These are phyloP conservation scores for Auriscalpium vulgare DNA, from an alignment of 768 basidiomycete genomes.

Conservation along the genomic window DNA sequence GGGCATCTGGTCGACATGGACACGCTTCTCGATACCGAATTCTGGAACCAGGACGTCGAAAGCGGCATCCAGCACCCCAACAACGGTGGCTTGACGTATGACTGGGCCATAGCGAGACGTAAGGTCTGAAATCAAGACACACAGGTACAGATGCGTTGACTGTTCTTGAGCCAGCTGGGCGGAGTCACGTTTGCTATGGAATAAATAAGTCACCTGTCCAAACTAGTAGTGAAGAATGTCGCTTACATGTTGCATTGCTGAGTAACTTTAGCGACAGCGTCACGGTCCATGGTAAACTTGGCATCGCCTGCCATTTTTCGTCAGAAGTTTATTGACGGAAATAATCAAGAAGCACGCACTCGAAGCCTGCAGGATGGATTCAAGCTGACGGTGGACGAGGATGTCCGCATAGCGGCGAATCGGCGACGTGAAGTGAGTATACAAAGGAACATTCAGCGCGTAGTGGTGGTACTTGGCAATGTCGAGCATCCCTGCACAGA, in stretches of 20 bases:
- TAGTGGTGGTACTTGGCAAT: conserved; percentile 97
- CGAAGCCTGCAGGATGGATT: conserved; percentile 72
- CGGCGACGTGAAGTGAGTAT: conserved; percentile 90
- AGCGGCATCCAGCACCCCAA: conserved; percentile 93
- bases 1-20: conserved; percentile 98
- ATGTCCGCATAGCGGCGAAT: conserved; percentile 92
- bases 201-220: neutral
- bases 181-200: conserved; percentile 75
- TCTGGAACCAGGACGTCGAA: conserved; percentile 96
- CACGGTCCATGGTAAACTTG: conserved; percentile 96
- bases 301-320: conserved; percentile 19
- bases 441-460: conserved; percentile 82
- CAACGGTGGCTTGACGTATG: conserved; percentile 88
- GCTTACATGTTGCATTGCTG: conserved; percentile 95
- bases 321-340: neutral
- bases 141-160: conserved; percentile 91
- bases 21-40: conserved; percentile 98
- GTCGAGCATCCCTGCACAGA: conserved; percentile 98
- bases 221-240: neutral
- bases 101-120: conserved; percentile 95
- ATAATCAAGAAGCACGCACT: conserved; percentile 32
- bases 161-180: conserved; percentile 92
- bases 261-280: conserved; percentile 94
- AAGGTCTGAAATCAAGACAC: conserved; percentile 88
- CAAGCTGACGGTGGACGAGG: conserved; percentile 92